Evolutionary conservation across 805 yeast genomes (phyloP).

Genomic region (Starmerella vitae): DNA sequence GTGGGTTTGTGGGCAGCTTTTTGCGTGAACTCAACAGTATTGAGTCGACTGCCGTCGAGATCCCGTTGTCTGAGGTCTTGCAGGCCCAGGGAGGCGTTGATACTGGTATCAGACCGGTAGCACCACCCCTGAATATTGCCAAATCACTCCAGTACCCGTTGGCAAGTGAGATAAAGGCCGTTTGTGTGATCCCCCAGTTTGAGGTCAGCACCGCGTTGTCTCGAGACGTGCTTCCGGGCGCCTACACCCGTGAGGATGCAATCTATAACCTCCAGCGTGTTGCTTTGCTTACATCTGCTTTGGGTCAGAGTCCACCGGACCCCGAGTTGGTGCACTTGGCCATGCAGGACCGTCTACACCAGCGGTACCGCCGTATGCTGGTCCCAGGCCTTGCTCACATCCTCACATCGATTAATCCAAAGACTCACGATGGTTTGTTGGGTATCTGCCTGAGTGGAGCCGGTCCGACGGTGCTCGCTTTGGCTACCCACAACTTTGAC

Average conservation of each 20-base stretch:
- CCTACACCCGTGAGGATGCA: constrained; percentile 66
- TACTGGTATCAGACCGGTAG: constrained; percentile 56
- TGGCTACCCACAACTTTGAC: constrained; percentile 82
- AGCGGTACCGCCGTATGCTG: constrained; percentile 84
- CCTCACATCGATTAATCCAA: constrained; percentile 65
- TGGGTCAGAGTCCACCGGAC: constrained; percentile 72
- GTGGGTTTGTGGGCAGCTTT: constrained; percentile 94
- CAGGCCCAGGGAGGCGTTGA: constrained; percentile 41
- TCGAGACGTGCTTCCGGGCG: constrained; percentile 74
- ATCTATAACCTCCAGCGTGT: constrained; percentile 88
- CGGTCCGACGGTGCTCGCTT: constrained; percentile 90
- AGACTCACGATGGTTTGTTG: constrained; percentile 65
- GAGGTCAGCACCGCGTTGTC: constrained; percentile 89
- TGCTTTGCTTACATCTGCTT: constrained; percentile 83
- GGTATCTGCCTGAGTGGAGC: constrained; percentile 97
- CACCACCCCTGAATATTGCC: constrained; percentile 81
- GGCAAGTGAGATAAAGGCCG: constrained; percentile 69
- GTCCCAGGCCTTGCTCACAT: constrained; percentile 86
- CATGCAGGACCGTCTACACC: constrained; percentile 94
- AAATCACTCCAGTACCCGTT: constrained; percentile 75
- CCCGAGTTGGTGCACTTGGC: constrained; percentile 77
- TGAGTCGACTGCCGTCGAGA: constrained; percentile 62
- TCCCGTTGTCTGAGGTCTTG: constrained; percentile 72
- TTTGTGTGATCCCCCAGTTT: constrained; percentile 85
- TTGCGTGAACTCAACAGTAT: constrained; percentile 62